Conservation (phyloP, 148 eudicot genomes). For the Gaultheria prostrata region DNA sequence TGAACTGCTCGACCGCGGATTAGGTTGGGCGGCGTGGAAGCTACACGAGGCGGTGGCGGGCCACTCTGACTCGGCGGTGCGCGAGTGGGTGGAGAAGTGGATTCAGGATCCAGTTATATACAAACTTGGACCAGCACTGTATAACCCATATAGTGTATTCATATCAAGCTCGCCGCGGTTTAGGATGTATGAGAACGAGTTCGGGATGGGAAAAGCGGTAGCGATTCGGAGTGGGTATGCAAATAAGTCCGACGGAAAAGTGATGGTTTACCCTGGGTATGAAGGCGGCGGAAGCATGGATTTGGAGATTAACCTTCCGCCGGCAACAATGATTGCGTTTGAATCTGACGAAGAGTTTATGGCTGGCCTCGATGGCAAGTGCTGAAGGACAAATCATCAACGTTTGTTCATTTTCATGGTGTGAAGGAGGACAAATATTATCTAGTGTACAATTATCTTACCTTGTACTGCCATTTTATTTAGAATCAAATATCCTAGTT, state of each 20-base stretch:
- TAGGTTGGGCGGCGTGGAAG: background rate
- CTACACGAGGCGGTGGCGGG: background rate
- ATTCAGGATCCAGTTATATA: slow-evolving; percentile 10
- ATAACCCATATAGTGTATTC: slow-evolving; percentile 19
- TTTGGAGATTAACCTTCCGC: slow-evolving; percentile 9
- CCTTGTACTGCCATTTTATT: too few species aligned
- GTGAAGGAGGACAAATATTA: too few species aligned
- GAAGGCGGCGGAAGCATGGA: too few species aligned
- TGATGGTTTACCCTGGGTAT: too few species aligned
- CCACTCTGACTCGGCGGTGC: slow-evolving; percentile 11
- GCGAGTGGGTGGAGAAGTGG: slow-evolving; percentile 16
- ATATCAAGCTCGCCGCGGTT: slow-evolving; percentile 3
- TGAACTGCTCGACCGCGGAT: background rate
- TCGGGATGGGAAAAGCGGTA: too few species aligned
- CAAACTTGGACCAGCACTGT: slow-evolving; percentile 17
- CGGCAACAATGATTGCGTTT: slow-evolving; percentile 14
- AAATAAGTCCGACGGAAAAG: too few species aligned
- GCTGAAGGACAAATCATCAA: too few species aligned
- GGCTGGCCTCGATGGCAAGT: background rate
- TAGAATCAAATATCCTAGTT: too few species aligned
- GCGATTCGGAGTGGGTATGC: too few species aligned
- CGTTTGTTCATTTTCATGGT: too few species aligned
- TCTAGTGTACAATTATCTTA: too few species aligned
- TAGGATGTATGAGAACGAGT: too few species aligned
- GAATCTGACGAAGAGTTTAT: slow-evolving; percentile 22